Base-by-base conservation (phyloP, 257 asterid species). In the Voacanga thouarsii region DNA sequence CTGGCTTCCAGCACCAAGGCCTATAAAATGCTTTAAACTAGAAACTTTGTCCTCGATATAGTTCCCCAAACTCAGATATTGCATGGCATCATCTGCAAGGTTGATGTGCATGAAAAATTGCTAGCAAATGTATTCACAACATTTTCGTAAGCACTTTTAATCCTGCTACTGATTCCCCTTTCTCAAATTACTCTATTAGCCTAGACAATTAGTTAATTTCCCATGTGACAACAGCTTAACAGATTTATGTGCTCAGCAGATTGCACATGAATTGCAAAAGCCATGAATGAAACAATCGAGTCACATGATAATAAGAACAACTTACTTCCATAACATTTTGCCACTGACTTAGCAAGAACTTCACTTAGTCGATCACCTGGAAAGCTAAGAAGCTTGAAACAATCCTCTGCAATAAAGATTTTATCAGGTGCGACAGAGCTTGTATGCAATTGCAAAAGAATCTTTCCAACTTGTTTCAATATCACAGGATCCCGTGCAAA, bases 351-450 rank as follows among this genome's bases (percentile, higher is more conserved):
- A 65, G 72, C 76, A 33, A 91, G 90, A 75, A 72, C 77, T 28
- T 78, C 81, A 71, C 75, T 83, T 66, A 88, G 69, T 78, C 56
- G 85, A 41, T 83, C 51, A 51, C 85, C 69, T 59, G 88, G 84
- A 77, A 81, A 85, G 83, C 74, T 82, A 67, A 84, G 86, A 78
- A 92, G 92, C 82, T 88, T 84, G 85, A 94, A 94, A 83, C 97
- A 94, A 82, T 94, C 99, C 75, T 92, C 90, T 66, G 99, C 96
- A 65, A 94, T 78, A 24, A 91, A 70, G 82, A 94, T 55, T 51
- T 81, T 88, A 76, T 76, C 66, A 23, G 85, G 87, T 71, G 73
- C 71, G 8, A 61, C 45, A 11, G 80, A 37, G 72, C 72, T 82
- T 49, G 85, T 89, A 30, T 75, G 79, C 77, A 84, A 21, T 70